Evolutionary conservation across 2,329 filamentous ascomycete genomes (phyloP), one percentile per base, ranked within the genome.

Genomic region (Geoglossum cookeanum): DNA sequence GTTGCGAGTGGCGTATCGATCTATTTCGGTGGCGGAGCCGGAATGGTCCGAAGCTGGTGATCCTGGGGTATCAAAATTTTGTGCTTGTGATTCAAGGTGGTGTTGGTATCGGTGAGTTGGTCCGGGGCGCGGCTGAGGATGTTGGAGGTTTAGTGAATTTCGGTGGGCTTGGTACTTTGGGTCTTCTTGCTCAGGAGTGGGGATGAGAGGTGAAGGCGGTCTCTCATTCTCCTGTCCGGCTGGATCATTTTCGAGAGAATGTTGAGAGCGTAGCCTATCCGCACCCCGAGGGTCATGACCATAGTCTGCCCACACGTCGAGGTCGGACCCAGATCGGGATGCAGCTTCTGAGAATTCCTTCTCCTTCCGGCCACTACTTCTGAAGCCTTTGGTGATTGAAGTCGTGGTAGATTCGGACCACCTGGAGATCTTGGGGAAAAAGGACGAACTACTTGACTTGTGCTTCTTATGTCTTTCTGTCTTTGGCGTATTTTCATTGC

Each of bases 321-420:
- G 66, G 63, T 89, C 85, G 0, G 87, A 92, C 0, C 80, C 85
- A 8, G 88, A 92, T 42, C 84, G 81, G 35, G 89, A 95, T n/a
- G 74, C 73, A n/a, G 74, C 73, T 66, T 79, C 68, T 62, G 77
- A 76, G 71, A 81, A 68, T 69, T 82, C 71, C 73, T 83, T 68
- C 75, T 81, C 71, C 73, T 82, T 71, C 53, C 75, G 75, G 49
- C 74, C 75, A 64, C 81, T 87, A 64, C 79, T 80, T 45, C 84
- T 80, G 68, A 90, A 85, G 45, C 84, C 85, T 63, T 85, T 84
- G 49, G 87, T 83, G 48, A 89, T 81, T 60, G 88, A 94, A 0
- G 89, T 95, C 3, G 90, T 80, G 0, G 92, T 98, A 1, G 91
- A 97, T 71, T 94, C 92, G 0, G 91, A 97, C 92, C 92, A 98